Evolutionary conservation across 2,329 filamentous ascomycete species (phyloP), one percentile per base, ranked within the genome.

Genomic region (Exophiala oligosperma): DNA sequence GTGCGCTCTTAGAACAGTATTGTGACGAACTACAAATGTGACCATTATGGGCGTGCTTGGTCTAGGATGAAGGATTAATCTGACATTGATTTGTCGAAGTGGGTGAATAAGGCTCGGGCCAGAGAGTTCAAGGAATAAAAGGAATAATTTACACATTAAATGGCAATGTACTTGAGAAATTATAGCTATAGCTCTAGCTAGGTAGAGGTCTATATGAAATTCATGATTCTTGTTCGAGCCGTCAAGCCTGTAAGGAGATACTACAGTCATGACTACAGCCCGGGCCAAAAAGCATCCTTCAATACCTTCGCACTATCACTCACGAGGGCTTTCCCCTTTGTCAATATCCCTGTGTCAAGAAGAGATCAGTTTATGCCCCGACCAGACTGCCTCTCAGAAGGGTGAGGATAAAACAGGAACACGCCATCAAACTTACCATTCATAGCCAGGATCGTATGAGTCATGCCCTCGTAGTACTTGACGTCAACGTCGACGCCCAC

Each of bases 371-470:
- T 9, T 9, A 11, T 35, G 7, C 4, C 32, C 32, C 6, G 11
- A 9, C 32, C 32, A 35, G 32, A 35, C 9, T 35, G 32, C 32
- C 2, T 35, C 11, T 35, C 21, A 26, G 23, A 49, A 49, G 21
- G 17, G 4, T 28, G 46, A 51, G 14, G 40, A 51, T 11, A 2
- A 51, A 3, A 4, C 23, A 40, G 28, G n/a, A 26, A 50, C 49
- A 40, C 17, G 17, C 17, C 17, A 6, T 35, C 9, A 6, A 9
- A 35, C 32, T 35, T 53, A 60, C 73, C 80, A 66, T 83, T 81
- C 81, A 84, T 83, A 1, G 79, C 80, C 57, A 84, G 71, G 66
- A 84, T 84, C 0, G 80, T 79, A 72, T 84, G 82, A 4, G 81
- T 80, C 76, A 82, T 80, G 0, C 81, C 80, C 62, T 77, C 73